Percentiles rank a stretch among this genome's conserved stretches.
These are phyloP conservation scores for Phalaenopsis equestris DNA, from an alignment of 106 monocot genomes.

Conservation along the genomic window DNA sequence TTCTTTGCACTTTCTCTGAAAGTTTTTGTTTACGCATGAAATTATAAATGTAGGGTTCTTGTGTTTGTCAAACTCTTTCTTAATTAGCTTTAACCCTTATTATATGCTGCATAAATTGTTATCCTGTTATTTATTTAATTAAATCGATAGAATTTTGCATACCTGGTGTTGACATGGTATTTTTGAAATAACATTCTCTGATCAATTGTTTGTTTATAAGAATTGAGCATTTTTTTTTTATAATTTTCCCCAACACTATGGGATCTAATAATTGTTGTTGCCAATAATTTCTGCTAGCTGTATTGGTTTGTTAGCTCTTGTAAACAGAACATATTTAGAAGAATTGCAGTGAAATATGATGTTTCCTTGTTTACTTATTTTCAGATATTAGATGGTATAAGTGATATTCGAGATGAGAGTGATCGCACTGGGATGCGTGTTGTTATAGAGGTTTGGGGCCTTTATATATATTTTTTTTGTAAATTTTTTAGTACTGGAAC, in stretches of 20 bases:
- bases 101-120: not conserved
- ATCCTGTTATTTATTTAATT: not conserved
- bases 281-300: not conserved
- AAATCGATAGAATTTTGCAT: not conserved
- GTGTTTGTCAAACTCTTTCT: not conserved
- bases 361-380: not conserved
- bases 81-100: not conserved
- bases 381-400: conserved; percentile 88
- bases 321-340: not conserved
- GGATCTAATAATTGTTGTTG: not conserved
- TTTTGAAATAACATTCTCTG: not conserved
- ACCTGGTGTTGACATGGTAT: not conserved
- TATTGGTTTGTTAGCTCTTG: not conserved
- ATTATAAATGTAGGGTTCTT: not conserved
- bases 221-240: not conserved
- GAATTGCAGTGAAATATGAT: not conserved
- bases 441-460: conserved; percentile 77
- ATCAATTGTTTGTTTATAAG: not conserved
- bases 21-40: not conserved
- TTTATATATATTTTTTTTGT: not conserved
- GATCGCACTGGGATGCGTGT: conserved; percentile 93
- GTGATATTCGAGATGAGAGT: conserved; percentile 99
- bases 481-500: not conserved
- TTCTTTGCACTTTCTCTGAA: not conserved
- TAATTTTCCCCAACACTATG: not conserved